Evolutionary conservation across 164 flowering plant species (phyloP), one percentile per base, ranked within the genome.

Genomic region (Magnolia kwangsiensis): DNA sequence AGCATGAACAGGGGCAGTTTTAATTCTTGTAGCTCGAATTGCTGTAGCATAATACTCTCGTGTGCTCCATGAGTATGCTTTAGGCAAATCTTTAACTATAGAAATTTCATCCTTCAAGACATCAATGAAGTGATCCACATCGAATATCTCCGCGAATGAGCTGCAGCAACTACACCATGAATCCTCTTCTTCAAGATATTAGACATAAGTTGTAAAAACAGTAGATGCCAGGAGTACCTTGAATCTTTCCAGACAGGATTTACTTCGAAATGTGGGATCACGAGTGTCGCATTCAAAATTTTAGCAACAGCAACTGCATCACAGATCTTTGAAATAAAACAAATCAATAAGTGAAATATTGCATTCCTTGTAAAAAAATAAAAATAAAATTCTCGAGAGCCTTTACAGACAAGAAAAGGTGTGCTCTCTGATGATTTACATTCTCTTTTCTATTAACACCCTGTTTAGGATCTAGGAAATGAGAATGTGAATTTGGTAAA

Each of bases 301-400:
- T 92, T 96, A 55, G 99, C 97, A 79, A 94, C 97, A 72, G 98
- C 99, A 80, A 94, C 98, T 71, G 98, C 99, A 85, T 96, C 99
- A 81, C 98, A 96, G 50, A 96, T 85, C 99, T 95, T 74, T 37
- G 31, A 27, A 67, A 11, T 6, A 27, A 67, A 67, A 67, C n/a
- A 67, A 31, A 67, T 67, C 11, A 67, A 31, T 67, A 7, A 27
- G 19, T 29, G 45, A 55, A 11, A 21, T 19, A 19, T 64, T 67
- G 45, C 29, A 13, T 13, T 29, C 16, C 71, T 67, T 67, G 8
- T 67, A 24, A 27, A 67, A 11, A 11, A 27, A 67, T 10, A 64
- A 19, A 3, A 64, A 64, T 0, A 50, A 10, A 55, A 55, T 2
- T 16, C 61, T 20, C 20, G 5, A 37, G 45, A 37, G 45, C 45